A percentile compares a stretch with the other conserved stretches of the same genome.
These are phyloP conservation scores for Echeveria elegans DNA, from an alignment of 164 flowering plant species.

Conservation along the genomic window DNA sequence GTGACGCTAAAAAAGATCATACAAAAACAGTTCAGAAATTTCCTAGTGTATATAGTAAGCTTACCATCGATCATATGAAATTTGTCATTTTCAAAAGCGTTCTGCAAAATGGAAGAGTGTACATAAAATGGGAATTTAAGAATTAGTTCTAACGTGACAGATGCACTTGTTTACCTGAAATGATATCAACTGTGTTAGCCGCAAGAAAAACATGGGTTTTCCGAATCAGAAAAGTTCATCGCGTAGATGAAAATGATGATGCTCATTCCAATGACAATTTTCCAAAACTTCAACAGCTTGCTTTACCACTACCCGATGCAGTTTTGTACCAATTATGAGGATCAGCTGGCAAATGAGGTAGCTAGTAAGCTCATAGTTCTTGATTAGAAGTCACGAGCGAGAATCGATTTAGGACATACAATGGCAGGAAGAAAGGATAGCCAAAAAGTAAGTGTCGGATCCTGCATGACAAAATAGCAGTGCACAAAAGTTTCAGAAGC, in stretches of 20 bases:
- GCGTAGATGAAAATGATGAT: conserved; percentile 47
- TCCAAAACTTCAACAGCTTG: conserved; percentile 68
- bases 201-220: conserved; percentile 56
- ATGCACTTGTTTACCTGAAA: conserved; percentile 46
- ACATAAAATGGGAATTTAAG: neutral
- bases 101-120: too few species aligned
- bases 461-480: conserved; percentile 33
- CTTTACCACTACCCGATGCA: conserved; percentile 71
- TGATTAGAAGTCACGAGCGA: neutral
- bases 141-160: too few species aligned
- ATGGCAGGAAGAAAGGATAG: conserved; percentile 70
- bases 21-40: neutral
- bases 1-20: too few species aligned
- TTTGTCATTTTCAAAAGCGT: conserved; percentile 91
- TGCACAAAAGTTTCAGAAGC: conserved; percentile 11
- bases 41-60: conserved; percentile 6
- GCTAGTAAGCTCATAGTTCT: neutral
- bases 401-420: too few species aligned
- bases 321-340: conserved; percentile 67
- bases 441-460: conserved; percentile 72
- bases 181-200: conserved; percentile 61
- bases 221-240: conserved; percentile 94
- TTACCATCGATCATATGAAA: conserved; percentile 83
- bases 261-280: conserved; percentile 19
- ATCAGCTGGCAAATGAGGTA: conserved; percentile 36